Evolutionary conservation across 2,329 filamentous ascomycete species (phyloP), one percentile per base, ranked within the genome.

Genomic region (Cryoendolithus antarcticus): DNA sequence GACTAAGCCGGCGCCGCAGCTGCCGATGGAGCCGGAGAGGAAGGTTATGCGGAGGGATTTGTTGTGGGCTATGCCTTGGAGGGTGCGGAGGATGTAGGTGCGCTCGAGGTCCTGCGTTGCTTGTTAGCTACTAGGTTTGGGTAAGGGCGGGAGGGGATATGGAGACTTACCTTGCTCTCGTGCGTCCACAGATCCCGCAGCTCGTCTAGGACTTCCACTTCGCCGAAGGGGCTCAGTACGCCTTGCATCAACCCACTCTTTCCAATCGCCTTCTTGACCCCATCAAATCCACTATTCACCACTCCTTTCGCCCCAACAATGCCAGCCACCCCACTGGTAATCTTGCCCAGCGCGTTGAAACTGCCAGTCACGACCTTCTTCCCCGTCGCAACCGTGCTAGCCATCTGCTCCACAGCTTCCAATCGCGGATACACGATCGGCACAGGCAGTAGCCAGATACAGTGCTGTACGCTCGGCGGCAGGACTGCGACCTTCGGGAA

Each of bases 141-240:
- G 33, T 35, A 10, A 35, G 33, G 9, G 11, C 11, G 15, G 19
- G 19, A 21, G 19, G 19, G 19, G 19, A 21, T 21, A 21, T 21
- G 19, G 19, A 21, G 19, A 21, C 19, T 21, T 21, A 21, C 19
- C 68, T 96, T 98, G 38, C 82, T 88, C 37, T 96, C 89, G 56
- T 98, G 91, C 13, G 91, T 98, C 91, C 91, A 98, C 70, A 93
- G 81, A 59, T 98, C 91, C 56, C 89, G 80, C 42, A 96, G 67
- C 57, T 96, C 91, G 63, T 98, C 91, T 38, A 91, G 77, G 37
- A 96, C 76, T 54, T 95, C 91, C 44, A 98, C 80, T 49, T 96
- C 91, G 39, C 91, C 91, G 59, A 98, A 98, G 29, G 93, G 88
- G 64, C 86, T 95, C 35, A 98, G 69, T 30, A 96, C 86, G 42